Evolutionary conservation across 306 rosid species (phyloP), one percentile per base, ranked within the genome.

Genomic region (Rosa lucieae): DNA sequence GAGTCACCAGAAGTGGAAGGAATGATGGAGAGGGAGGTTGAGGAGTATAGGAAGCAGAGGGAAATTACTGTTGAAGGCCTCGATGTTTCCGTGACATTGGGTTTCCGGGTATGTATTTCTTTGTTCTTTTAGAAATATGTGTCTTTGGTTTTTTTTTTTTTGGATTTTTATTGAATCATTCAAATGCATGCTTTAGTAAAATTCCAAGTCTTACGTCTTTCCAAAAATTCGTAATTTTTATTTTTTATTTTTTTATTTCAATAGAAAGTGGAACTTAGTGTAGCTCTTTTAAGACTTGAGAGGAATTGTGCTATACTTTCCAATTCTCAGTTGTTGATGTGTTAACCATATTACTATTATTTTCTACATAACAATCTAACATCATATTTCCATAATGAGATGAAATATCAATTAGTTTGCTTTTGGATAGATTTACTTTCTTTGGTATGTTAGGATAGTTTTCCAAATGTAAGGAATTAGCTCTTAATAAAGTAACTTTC

Each of bases 1-100:
- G 99, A 95, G 78, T 82, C 96, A 2, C 86, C 98, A 0, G 56
- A 89, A 3, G 97, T 95, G 74, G 89, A 89, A 63, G 88, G 85
- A 82, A 95, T 95, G 97, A 86, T 97, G 1, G 99, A 93, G 65
- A 85, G 43, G 29, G 97, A 93, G 73, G 96, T 95, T 59, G 87
- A 79, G 77, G 97, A 95, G 75, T 95, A 91, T 77, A 88, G 94
- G 17, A 84, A 14, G 39, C 85, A 52, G 79, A 89, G 99, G 67
- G 99, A 93, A 75, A 93, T 95, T 76, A 93, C 97, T 10, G 88
- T 95, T 79, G 99, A 95, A 87, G 98, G 99, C 40, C 92, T 89
- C 17, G 99, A 93, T 82, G 91, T 95, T 95, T 95, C 66, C 78
- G 79, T 3, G 97, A 91, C 79, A 87, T 84, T 44, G 96, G 97